Conservation (phyloP, 2,329 filamentous ascomycete genomes). For the Xylaria multiplex region DNA sequence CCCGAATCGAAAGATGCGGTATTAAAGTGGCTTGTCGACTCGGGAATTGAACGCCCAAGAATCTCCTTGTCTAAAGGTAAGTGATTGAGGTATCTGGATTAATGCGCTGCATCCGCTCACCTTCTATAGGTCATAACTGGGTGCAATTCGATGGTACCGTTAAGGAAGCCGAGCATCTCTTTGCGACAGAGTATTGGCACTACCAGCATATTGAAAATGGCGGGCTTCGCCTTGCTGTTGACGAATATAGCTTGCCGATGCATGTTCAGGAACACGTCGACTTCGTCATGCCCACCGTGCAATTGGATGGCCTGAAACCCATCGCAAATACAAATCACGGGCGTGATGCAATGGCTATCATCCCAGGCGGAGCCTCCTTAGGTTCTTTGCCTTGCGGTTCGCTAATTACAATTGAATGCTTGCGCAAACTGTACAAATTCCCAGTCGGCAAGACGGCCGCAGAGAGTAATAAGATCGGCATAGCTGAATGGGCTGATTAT, state of each 20-base stretch:
- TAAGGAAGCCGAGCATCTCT: slow-evolving; percentile 62
- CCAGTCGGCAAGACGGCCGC: slow-evolving; percentile 32
- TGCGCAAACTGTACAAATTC: slow-evolving; percentile 39
- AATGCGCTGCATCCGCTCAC: background rate
- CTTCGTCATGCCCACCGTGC: slow-evolving; percentile 55
- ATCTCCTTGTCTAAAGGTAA: slow-evolving; percentile 60
- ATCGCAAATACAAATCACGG: slow-evolving; percentile 33
- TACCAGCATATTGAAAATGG: slow-evolving; percentile 43
- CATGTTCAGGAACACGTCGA: slow-evolving; percentile 53
- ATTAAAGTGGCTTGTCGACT: slow-evolving; percentile 62
- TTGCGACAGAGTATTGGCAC: slow-evolving; percentile 62
- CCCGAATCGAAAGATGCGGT: slow-evolving; percentile 60
- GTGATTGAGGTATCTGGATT: background rate
- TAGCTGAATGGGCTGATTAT: slow-evolving; percentile 41
- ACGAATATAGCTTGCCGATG: slow-evolving; percentile 54
- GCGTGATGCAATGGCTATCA: slow-evolving; percentile 14
- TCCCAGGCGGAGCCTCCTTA: slow-evolving; percentile 32
- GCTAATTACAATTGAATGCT: slow-evolving; percentile 39
- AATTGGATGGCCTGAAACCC: slow-evolving; percentile 47
- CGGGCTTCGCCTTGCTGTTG: slow-evolving; percentile 53
- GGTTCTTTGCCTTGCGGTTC: slow-evolving; percentile 34
- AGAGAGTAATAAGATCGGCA: slow-evolving; percentile 34
- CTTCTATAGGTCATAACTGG: slow-evolving; percentile 56
- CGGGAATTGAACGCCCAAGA: slow-evolving; percentile 60
- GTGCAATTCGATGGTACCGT: slow-evolving; percentile 64